Evolutionary conservation across 2,329 filamentous ascomycete species (phyloP).

Genomic region (Alternaria incomplexa): DNA sequence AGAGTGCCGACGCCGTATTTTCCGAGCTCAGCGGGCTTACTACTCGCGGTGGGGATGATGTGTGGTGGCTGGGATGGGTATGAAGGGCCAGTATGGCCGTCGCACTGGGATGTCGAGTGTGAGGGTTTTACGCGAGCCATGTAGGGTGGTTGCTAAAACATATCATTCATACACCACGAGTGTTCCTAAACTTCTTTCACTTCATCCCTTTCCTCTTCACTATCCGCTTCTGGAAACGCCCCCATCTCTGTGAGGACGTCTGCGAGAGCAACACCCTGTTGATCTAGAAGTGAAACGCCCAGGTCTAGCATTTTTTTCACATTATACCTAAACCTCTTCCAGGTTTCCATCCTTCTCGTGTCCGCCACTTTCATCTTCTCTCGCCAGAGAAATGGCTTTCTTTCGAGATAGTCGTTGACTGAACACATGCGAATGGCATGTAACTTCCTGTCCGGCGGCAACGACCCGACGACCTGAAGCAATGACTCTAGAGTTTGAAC

Average conservation of each 20-base stretch:
- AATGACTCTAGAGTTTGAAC: neutral
- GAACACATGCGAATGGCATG: neutral
- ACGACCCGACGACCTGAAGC: neutral
- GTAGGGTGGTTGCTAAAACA: slow-evolving; percentile 10
- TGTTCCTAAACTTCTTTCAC: neutral
- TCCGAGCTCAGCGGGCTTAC: slow-evolving; percentile 57
- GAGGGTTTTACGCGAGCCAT: slow-evolving; percentile 55
- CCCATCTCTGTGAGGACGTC: neutral
- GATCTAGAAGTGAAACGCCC: neutral
- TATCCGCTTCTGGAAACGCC: neutral
- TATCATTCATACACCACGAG: neutral
- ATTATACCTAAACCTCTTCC: neutral
- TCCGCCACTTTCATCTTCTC: neutral
- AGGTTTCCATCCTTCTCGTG: neutral
- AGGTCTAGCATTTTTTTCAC: neutral
- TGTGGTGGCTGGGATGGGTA: slow-evolving; percentile 62
- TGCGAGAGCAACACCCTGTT: neutral
- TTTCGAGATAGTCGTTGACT: neutral
- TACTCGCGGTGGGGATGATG: slow-evolving; percentile 64
- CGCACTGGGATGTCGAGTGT: slow-evolving; percentile 55
- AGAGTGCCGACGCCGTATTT: slow-evolving; percentile 65
- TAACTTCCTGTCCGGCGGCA: neutral
- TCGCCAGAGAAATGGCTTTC: neutral
- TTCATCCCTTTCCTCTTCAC: neutral
- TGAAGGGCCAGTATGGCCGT: slow-evolving; percentile 56